Percentiles rank a stretch among this genome's conserved stretches.
Evolutionary conservation across 2,329 filamentous ascomycete species (phyloP).

Genomic region (Huntiella moniliformis): DNA sequence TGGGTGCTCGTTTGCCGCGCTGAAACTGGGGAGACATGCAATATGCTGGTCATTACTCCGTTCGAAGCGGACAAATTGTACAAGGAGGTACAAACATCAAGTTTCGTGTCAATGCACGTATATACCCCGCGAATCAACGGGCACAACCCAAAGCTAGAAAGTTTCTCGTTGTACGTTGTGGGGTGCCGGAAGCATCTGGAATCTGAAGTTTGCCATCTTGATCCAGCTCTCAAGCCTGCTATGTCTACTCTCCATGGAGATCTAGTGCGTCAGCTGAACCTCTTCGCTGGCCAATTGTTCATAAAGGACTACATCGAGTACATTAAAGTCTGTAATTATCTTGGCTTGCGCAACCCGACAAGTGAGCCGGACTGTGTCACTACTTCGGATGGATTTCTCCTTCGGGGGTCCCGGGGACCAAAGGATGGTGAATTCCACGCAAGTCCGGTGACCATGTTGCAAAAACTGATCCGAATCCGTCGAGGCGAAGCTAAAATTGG

Average conservation of each 20-base stretch:
- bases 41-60: slow-evolving; percentile 38
- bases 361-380: slow-evolving; percentile 13
- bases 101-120: slow-evolving; percentile 26
- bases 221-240: no score
- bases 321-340: slow-evolving; percentile 26
- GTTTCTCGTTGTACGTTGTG: slow-evolving; percentile 25
- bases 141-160: slow-evolving; percentile 23
- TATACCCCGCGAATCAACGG: slow-evolving; percentile 29
- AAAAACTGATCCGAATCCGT: slow-evolving; percentile 20
- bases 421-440: slow-evolving; percentile 12
- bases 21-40: neutral
- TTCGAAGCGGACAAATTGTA: slow-evolving; percentile 38
- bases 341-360: slow-evolving; percentile 27
- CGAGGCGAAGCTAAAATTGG: slow-evolving; percentile 21
- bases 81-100: slow-evolving; percentile 18
- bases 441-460: slow-evolving; percentile 23
- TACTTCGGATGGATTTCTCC: slow-evolving; percentile 20
- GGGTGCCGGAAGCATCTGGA: slow-evolving; percentile 13
- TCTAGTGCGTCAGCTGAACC: slow-evolving; percentile 32
- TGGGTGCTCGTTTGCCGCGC: slow-evolving; percentile 25
- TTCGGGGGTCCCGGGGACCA: slow-evolving; percentile 7
- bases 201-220: neutral
- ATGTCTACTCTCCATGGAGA: neutral
- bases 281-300: slow-evolving; percentile 53
- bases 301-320: slow-evolving; percentile 37